Percentiles rank a stretch among this genome's conserved stretches.
phyloP scores from a whole-genome alignment of 2,329 filamentous ascomycete genomes.

The Dothideomycetes sp. region DNA sequence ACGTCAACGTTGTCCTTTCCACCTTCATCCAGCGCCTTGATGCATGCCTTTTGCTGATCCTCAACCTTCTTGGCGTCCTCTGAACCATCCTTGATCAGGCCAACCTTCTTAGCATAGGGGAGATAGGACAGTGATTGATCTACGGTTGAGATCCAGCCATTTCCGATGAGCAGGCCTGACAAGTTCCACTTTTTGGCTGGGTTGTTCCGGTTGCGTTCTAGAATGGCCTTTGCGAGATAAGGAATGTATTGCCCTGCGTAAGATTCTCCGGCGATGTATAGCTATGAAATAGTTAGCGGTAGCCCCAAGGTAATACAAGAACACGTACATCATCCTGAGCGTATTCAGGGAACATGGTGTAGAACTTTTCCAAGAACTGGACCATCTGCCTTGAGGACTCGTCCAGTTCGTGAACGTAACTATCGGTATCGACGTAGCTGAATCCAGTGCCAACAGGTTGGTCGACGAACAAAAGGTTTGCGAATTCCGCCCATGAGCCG shows the following conservation, averaged over 20 bases:
- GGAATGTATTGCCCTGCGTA: slow-evolving; percentile 94
- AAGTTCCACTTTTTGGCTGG: slow-evolving; percentile 59
- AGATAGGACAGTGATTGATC: slow-evolving; percentile 89
- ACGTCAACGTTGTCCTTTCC: slow-evolving; percentile 58
- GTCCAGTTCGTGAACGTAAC: slow-evolving; percentile 73
- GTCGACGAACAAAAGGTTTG: slow-evolving; percentile 92
- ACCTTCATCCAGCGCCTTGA: slow-evolving; percentile 49
- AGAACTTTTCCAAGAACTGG: slow-evolving; percentile 84
- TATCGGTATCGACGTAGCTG: slow-evolving; percentile 88
- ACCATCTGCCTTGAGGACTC: slow-evolving; percentile 88
- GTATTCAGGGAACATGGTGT: slow-evolving; percentile 82
- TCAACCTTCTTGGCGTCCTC: slow-evolving; percentile 58
- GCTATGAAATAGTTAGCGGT: slow-evolving; percentile 39
- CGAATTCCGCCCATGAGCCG: slow-evolving; percentile 98
- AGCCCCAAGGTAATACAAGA: neutral
- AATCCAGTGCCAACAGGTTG: slow-evolving; percentile 95
- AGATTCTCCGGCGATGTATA: slow-evolving; percentile 92
- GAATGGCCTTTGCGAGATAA: slow-evolving; percentile 85
- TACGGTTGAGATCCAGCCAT: slow-evolving; percentile 87
- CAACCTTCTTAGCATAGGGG: slow-evolving; percentile 67
- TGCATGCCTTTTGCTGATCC: slow-evolving; percentile 58
- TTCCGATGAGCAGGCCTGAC: slow-evolving; percentile 82
- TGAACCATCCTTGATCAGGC: slow-evolving; percentile 59
- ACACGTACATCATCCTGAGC: slow-evolving; percentile 68
- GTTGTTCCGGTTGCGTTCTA: slow-evolving; percentile 65